Evolutionary conservation across 768 basidiomycete genomes (phyloP).

Genomic region (Lactifluus subvellereus): DNA sequence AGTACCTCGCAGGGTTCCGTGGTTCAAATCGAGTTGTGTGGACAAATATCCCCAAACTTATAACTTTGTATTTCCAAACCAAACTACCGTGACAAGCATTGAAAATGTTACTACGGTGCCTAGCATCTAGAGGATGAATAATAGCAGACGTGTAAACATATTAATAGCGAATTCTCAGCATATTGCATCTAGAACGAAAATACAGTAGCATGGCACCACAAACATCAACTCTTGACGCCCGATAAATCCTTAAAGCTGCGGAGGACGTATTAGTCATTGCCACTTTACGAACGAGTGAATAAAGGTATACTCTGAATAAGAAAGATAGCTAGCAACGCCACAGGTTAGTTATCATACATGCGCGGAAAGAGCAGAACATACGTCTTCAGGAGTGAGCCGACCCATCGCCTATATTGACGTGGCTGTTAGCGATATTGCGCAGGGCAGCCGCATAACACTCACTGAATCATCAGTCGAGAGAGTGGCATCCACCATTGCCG

Average conservation of each 20-base stretch:
- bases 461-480: conserved; percentile 77
- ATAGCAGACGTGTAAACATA: neutral
- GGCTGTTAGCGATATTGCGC: conserved; percentile 13
- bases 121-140: neutral
- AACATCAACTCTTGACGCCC: neutral
- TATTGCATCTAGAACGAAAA: neutral
- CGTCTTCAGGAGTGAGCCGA: conserved; percentile 79
- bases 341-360: conserved; percentile 6
- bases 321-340: conserved; percentile 36
- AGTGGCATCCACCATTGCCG: conserved; percentile 89
- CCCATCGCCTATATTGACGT: conserved; percentile 69
- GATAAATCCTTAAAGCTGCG: conserved; percentile 6
- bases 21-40: neutral
- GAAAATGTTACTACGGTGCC: neutral
- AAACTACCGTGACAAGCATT: neutral
- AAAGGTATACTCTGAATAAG: conserved; percentile 39
- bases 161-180: neutral
- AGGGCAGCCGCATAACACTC: conserved; percentile 26
- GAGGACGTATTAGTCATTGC: neutral
- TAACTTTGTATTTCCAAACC: neutral
- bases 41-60: conserved; percentile 4
- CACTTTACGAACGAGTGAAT: neutral
- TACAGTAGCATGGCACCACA: neutral
- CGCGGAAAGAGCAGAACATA: conserved; percentile 24
- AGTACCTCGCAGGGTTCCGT: neutral